Evolutionary conservation across 2,329 filamentous ascomycete species (phyloP).

Genomic region (Coniochaeta sp.): DNA sequence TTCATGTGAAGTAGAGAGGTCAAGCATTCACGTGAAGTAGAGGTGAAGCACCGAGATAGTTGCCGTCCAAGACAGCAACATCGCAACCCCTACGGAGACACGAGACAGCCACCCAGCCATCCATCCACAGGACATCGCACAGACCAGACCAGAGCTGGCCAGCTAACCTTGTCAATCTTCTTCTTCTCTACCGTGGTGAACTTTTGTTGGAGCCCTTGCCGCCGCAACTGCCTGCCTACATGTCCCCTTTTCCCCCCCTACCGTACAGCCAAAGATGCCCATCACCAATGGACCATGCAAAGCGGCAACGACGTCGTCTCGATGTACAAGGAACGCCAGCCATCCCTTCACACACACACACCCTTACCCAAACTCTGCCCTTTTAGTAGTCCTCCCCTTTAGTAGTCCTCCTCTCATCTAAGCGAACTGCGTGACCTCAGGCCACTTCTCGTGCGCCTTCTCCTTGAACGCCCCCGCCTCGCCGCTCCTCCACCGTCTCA

Average conservation of each 20-base stretch:
- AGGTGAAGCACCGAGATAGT: too few relatives aligned
- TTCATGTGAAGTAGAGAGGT: too few relatives aligned
- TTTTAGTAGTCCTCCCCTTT: too few relatives aligned
- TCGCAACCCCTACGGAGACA: background rate
- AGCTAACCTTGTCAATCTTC: background rate
- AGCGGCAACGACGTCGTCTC: background rate
- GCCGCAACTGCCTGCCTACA: background rate
- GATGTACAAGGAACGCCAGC: background rate
- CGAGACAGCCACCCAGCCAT: background rate
- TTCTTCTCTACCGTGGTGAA: too few relatives aligned
- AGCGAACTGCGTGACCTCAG: conserved; percentile 38
- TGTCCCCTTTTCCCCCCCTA: too few relatives aligned
- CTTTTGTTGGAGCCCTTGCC: background rate
- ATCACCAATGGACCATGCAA: background rate
- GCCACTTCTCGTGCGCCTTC: conserved; percentile 42
- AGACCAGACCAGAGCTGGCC: too few relatives aligned
- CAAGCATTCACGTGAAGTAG: too few relatives aligned
- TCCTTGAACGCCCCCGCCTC: conserved; percentile 41
- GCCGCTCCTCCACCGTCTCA: conserved; percentile 42
- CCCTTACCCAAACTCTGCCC: background rate
- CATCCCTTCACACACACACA: background rate
- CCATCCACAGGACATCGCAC: too few relatives aligned
- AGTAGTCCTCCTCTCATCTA: background rate
- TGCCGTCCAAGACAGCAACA: background rate
- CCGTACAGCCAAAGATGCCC: background rate